Base-by-base conservation (phyloP, 2,329 filamentous ascomycete species). In the Daldinia sp. region DNA sequence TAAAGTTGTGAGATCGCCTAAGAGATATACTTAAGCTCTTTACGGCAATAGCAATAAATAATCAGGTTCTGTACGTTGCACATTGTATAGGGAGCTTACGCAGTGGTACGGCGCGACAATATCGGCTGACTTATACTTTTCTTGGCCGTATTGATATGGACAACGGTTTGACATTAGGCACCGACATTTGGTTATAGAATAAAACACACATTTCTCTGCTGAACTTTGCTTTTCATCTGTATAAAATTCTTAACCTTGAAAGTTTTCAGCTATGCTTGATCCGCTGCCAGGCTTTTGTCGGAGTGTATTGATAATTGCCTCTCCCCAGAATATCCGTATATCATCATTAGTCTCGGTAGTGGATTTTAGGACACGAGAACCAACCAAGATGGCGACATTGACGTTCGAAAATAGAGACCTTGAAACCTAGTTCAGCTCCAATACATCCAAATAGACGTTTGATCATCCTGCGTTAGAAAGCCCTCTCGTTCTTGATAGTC, bases 401-500 rank as follows among this genome's bases (percentile, higher is more conserved):
- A 67, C 67, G 63, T 71, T 71, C 29, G 5, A 25, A 5, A 30
- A n/a, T 19, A 11, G 17, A 30, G 17, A 49, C 35, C 25, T 3
- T 19, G 8, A 11, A 43, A 43, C 11, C n/a, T 13, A 6, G 2
- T 43, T 43, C n/a, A 43, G 25, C 19, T 25, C 39, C 4, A 43
- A 25, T 4, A 8, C 51, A 13, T 4, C 37, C 19, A 35, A 64
- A 37, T 56, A 58, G 57, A 17, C 10, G 27, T 55, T 66, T 3
- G 30, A 19, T 1, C 15, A n/a, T 2, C 3, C 17, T 6, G 55
- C 52, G 9, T 37, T 49, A 3, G 41, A 64, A 27, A 34, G 39
- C 1, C 30, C 19, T 43, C 51, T 71, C 21, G 27, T 70, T 35
- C 48, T 71, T 19, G 69, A 72, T 49, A 58, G 43, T 11, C 68